Evolutionary conservation across 345 rosid genomes (phyloP).

Genomic region (Gossypium arboreum): DNA sequence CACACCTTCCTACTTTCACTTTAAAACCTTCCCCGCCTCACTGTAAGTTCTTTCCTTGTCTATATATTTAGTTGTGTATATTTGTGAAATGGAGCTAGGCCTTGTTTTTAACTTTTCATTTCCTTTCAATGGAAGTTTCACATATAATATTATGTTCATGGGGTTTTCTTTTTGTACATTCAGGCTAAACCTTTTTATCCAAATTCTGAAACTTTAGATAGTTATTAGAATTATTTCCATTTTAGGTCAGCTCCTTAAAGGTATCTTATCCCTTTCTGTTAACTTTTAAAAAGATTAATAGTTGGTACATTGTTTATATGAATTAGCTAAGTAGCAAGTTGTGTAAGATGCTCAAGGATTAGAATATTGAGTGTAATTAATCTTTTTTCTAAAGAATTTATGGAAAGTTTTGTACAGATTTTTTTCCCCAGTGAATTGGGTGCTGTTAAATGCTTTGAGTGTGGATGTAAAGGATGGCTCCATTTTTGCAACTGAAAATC

Average conservation of each 20-base stretch:
- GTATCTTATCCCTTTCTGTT: not conserved
- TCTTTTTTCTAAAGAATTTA: not conserved
- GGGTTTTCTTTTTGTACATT: not conserved
- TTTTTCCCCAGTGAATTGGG: not conserved
- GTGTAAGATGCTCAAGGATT: not conserved
- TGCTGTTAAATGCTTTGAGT: not conserved
- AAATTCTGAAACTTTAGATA: not conserved
- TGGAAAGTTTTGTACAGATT: not conserved
- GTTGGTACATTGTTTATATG: not conserved
- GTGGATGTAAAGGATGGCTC: not conserved
- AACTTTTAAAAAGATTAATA: not conserved
- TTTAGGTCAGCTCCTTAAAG: not conserved
- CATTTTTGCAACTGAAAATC: not conserved
- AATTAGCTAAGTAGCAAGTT: not conserved
- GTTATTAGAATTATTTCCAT: not conserved
- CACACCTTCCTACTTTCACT: slow-evolving; percentile 24
- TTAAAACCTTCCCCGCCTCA: slow-evolving; percentile 9
- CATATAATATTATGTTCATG: not conserved
- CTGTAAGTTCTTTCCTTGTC: slow-evolving; percentile 33
- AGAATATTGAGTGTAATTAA: not conserved
- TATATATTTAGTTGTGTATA: not conserved
- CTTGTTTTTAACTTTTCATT: not conserved
- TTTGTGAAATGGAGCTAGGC: not conserved
- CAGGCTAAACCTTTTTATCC: not conserved
- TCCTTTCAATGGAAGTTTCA: too few species aligned